Conservation (phyloP, 2,329 filamentous ascomycete species). For the Penicillium sclerotigenum region DNA sequence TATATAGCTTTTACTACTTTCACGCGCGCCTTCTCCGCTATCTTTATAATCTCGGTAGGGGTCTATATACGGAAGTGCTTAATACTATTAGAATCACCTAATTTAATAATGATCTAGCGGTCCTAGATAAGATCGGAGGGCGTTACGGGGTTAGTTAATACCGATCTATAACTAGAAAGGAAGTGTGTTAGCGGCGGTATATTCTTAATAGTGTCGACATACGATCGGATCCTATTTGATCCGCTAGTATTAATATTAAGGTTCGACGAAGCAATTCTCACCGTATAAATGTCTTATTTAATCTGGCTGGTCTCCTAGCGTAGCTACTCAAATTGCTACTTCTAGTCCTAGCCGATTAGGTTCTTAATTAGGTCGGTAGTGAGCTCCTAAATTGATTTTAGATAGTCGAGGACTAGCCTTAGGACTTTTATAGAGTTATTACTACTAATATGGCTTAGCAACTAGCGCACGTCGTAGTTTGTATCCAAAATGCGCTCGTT, state of each 20-base stretch:
- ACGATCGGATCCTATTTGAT: neutral
- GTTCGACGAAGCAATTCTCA: neutral
- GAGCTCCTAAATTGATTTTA: no score
- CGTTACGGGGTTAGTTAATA: neutral
- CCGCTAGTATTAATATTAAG: no score
- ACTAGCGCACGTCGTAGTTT: no score
- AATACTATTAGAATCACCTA: neutral
- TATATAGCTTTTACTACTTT: neutral
- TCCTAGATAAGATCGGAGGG: neutral
- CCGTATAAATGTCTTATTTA: neutral
- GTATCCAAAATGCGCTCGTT: no score
- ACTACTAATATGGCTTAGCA: no score
- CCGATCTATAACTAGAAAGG: neutral
- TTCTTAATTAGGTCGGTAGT: no score
- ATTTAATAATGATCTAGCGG: neutral
- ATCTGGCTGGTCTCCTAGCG: neutral
- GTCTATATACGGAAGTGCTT: fast-evolving
- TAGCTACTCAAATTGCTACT: no score
- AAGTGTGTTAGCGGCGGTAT: neutral
- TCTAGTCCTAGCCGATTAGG: no score
- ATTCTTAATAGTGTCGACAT: neutral
- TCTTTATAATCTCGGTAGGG: neutral
- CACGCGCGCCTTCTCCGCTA: fast-evolving
- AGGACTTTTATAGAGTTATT: no score
- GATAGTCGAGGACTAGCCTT: no score